Evolutionary conservation across 768 basidiomycete species (phyloP), one percentile per base, ranked within the genome.

Genomic region (Cytidiella melzeri): DNA sequence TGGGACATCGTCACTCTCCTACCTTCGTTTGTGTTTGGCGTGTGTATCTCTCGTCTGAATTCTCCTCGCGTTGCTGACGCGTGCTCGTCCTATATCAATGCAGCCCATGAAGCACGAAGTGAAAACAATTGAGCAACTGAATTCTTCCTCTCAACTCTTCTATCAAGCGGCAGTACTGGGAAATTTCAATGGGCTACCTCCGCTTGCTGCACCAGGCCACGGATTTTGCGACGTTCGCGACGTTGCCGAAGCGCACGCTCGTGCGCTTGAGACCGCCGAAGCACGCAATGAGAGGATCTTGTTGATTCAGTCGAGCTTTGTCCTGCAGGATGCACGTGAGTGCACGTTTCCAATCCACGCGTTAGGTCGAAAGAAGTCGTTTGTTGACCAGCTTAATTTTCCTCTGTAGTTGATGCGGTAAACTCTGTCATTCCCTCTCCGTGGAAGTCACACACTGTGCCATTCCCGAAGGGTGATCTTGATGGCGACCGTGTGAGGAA

Each of bases 241-340:
- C 58, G 58, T 79, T 27, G 80, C 76, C 0, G 61, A 66, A 13
- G 80, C 76, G 0, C 83, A 85, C 56, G 69, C 71, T 0, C 61
- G 67, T 4, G 79, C 80, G 3, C 61, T 88, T 19, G 69, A 71
- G 46, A 73, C 69, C 43, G 67, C 72, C 23, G 71, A 67, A 2
- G 83, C 81, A 0, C 75, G 73, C 2, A 77, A 77, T 1, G 69
- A 85, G 48, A 68, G 85, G 27, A 73, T 85, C 57, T 71, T 86
- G 57, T 54, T 78, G 36, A 64, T 63, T n/a, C 19, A 24, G n/a
- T 24, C n/a, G 13, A 18, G 25, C 10, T 47, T 3, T 19, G 21
- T 39, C 18, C 41, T 38, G 46, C 46, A 47, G 36, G 46, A 47
- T 39, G 65, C 61, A 2, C 68, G 71, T 54, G 44, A n/a, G n/a